A percentile compares a stretch with the other conserved stretches of the same genome.
Evolutionary conservation across 1,284 basidiomycete species (phyloP).

Genomic region (Lignosus rhinocerotis): DNA sequence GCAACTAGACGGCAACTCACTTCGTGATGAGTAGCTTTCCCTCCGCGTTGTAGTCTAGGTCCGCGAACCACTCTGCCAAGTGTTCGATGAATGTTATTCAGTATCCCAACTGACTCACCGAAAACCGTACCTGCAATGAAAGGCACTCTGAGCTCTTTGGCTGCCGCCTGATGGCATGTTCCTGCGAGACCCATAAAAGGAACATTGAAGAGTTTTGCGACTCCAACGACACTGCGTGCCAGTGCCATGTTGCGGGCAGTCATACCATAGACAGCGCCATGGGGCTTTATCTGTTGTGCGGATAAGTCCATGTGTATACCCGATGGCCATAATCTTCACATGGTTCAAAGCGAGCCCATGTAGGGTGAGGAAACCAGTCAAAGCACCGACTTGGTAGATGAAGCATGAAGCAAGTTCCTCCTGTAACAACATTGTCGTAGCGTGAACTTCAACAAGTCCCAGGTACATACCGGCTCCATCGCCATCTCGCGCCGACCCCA

Average conservation of each 20-base stretch:
- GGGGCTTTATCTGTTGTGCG: slow-evolving; percentile 45
- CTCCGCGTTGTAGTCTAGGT: slow-evolving; percentile 54
- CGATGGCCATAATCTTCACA: slow-evolving; percentile 31
- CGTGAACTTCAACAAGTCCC: not conserved
- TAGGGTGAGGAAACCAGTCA: slow-evolving; percentile 53
- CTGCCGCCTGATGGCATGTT: slow-evolving; percentile 53
- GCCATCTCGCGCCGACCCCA: slow-evolving; percentile 66
- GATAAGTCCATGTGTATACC: not conserved
- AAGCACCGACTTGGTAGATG: slow-evolving; percentile 62
- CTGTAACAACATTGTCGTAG: slow-evolving; percentile 29
- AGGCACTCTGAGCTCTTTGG: slow-evolving; percentile 48
- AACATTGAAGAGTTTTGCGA: slow-evolving; percentile 51
- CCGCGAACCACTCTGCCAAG: slow-evolving; percentile 59
- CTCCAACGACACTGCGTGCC: slow-evolving; percentile 50
- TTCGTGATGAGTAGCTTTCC: slow-evolving; percentile 60
- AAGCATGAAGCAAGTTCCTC: slow-evolving; percentile 59
- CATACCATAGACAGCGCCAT: slow-evolving; percentile 60
- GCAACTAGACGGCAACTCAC: slow-evolving; percentile 31
- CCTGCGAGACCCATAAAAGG: slow-evolving; percentile 63
- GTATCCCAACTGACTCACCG: no score
- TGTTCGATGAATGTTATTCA: no score
- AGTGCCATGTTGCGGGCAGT: slow-evolving; percentile 48
- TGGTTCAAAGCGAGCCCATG: slow-evolving; percentile 53
- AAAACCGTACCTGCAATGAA: slow-evolving; percentile 31
- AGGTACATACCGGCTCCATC: slow-evolving; percentile 47